Evolutionary conservation across 177 flowering plant genomes (phyloP), one percentile per base, ranked within the genome.

Genomic region (Telopea speciosissima): DNA sequence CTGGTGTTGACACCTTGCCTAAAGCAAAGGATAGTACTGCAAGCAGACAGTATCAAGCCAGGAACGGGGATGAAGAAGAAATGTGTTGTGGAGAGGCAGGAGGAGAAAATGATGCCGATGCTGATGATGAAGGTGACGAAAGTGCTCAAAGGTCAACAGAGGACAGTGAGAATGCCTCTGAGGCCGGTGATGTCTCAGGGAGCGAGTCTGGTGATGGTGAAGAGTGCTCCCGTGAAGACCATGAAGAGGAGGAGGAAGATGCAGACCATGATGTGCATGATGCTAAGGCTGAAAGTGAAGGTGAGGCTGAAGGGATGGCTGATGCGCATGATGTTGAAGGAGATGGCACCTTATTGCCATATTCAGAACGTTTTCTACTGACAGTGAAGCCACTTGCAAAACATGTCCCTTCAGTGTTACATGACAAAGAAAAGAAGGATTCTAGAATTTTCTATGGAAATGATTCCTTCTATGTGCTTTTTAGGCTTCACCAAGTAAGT

Each of bases 401-500:
- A 80, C 78, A 79, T 75, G 83, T 87, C 52, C 85, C 89, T 70
- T 26, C 70, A 3, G 71, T 73, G 49, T 80, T 78, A 58, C 76
- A 63, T 70, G 88, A 81, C 70, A 78, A 71, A 73, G 83, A 81
- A 31, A 74, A 70, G 52, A 79, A 79, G 74, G 80, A 78, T 62
- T 85, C 87, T 68, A 78, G 69, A 11, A 70, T 88, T 59, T 93
- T 90, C 76, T 93, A 90, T 79, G 98, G 97, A 66, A 93, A 89
- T 72, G 95, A 91, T 78, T 85, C 93, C 28, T 88, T 86, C 63
- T 93, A 89, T 84, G 87, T 93, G 73, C 87, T 91, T 68, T 87
- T 93, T 69, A 83, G 97, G 83, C 97, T 93, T 80, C 95, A 93
- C 77, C 98, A 89, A 69, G 98, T 93, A 80, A 76, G 81, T 21